A percentile compares a stretch with the other conserved stretches of the same genome.
These are phyloP conservation scores for Radiomyces spectabilis DNA, from an alignment of 192 early-diverging fungal species.

Conservation along the genomic window DNA sequence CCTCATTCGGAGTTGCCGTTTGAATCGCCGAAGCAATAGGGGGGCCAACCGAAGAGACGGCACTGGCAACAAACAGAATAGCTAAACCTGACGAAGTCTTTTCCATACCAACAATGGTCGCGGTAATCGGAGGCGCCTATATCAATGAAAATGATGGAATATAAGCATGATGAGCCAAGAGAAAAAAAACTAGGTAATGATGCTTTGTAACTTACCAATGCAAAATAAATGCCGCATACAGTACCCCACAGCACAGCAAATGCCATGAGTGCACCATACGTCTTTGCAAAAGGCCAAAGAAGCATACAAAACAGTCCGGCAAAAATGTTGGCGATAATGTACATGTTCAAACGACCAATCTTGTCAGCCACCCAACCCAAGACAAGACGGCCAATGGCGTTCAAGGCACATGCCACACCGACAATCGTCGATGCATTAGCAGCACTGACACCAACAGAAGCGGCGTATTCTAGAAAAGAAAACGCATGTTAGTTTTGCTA, in stretches of 20 bases:
- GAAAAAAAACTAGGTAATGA: no score
- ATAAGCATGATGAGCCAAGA: no score
- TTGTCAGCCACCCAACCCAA: slow-evolving; percentile 18
- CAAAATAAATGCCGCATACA: slow-evolving; percentile 21
- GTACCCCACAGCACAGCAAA: slow-evolving; percentile 24
- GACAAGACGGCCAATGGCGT: slow-evolving; percentile 15
- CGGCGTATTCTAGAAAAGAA: slow-evolving; percentile 12
- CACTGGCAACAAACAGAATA: slow-evolving; percentile 9
- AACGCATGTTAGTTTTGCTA: background rate
- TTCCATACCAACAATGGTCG: slow-evolving; percentile 15
- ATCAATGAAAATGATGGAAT: background rate
- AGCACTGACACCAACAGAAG: slow-evolving; percentile 5
- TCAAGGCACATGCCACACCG: slow-evolving; percentile 17
- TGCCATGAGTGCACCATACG: slow-evolving; percentile 13
- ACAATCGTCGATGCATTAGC: slow-evolving; percentile 8
- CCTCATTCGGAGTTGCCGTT: background rate
- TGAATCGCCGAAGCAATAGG: slow-evolving; percentile 20
- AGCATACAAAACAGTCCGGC: slow-evolving; percentile 14
- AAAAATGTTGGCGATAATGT: slow-evolving; percentile 3
- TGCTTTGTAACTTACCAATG: slow-evolving; percentile 10
- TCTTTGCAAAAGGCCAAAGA: slow-evolving; percentile 20
- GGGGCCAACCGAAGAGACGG: slow-evolving; percentile 10
- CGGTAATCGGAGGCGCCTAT: slow-evolving; percentile 27
- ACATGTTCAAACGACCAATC: slow-evolving; percentile 23
- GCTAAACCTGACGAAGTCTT: slow-evolving; percentile 12